Conservation (phyloP, 805 yeast genomes). For the Candida manassasensis region DNA sequence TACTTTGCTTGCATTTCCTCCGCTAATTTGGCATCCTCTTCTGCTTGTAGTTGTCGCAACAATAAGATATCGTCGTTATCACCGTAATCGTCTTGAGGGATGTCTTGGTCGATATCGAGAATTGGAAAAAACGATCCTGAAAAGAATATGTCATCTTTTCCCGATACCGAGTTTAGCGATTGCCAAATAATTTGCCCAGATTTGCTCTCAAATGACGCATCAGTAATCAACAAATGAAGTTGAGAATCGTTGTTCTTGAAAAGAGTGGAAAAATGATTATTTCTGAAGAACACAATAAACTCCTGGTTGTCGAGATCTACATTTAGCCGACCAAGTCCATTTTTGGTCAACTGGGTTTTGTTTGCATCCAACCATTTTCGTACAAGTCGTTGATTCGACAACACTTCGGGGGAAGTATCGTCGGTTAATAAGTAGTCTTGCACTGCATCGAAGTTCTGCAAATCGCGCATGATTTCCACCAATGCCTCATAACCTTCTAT, state of each 20-base stretch:
- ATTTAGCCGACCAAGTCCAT: conserved; percentile 53
- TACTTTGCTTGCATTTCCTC: conserved; percentile 36
- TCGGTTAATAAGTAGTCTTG: conserved; percentile 48
- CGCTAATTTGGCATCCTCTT: conserved; percentile 53
- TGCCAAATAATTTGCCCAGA: conserved; percentile 70
- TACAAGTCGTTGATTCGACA: conserved; percentile 14
- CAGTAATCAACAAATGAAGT: conserved; percentile 69
- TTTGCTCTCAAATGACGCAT: conserved; percentile 55
- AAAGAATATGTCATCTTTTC: conserved; percentile 64
- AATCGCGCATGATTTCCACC: conserved; percentile 16
- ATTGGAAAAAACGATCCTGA: conserved; percentile 60
- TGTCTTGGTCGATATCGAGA: conserved; percentile 18
- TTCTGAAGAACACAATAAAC: conserved; percentile 73
- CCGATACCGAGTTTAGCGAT: conserved; percentile 60
- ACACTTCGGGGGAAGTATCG: conserved; percentile 9
- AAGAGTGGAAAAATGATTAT: conserved; percentile 82
- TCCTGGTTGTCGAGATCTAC: conserved; percentile 46
- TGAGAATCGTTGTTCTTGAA: conserved; percentile 43
- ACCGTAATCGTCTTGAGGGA: conserved; percentile 6
- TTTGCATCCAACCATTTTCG: conserved; percentile 48
- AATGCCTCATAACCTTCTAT: conserved; percentile 13
- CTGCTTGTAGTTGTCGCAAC: conserved; percentile 49
- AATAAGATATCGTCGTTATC: conserved; percentile 25
- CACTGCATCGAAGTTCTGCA: conserved; percentile 46
- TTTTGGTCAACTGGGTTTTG: conserved; percentile 69